Evolutionary conservation across 495 filamentous ascomycete genomes (phyloP).

Genomic region (Penicillium canescens): DNA sequence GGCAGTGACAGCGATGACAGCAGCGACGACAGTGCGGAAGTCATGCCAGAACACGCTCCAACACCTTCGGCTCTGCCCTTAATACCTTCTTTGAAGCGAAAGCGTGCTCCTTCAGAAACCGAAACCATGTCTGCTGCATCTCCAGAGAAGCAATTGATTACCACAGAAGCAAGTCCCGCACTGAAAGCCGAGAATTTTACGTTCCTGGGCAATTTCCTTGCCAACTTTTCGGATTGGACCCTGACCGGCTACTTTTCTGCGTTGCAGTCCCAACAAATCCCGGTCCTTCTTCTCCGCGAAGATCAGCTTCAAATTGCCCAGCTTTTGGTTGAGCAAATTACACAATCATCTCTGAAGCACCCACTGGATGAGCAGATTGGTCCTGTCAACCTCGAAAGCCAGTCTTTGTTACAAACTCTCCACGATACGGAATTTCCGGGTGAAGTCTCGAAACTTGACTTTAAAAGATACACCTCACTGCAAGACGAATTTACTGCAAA

Average conservation of each 20-base stretch:
- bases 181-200: constrained; percentile 33
- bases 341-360: constrained; percentile 48
- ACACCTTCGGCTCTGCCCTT: constrained; percentile 21
- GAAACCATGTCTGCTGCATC: constrained; percentile 31
- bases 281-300: constrained; percentile 36
- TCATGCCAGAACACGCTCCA: constrained; percentile 20
- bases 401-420: constrained; percentile 25
- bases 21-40: constrained; percentile 35
- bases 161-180: constrained; percentile 15
- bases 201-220: constrained; percentile 47
- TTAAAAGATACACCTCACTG: constrained; percentile 39
- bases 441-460: constrained; percentile 34
- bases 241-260: constrained; percentile 45
- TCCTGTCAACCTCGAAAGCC: constrained; percentile 33
- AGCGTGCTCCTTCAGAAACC: constrained; percentile 40
- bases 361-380: constrained; percentile 28
- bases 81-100: constrained; percentile 38
- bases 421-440: constrained; percentile 33
- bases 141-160: constrained; percentile 26
- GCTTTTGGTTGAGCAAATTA: constrained; percentile 48
- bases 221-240: constrained; percentile 47
- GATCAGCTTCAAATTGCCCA: constrained; percentile 48
- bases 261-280: constrained; percentile 31
- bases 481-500: constrained; percentile 29
- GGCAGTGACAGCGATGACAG: constrained; percentile 33